Evolutionary conservation across 768 basidiomycete genomes (phyloP).

Genomic region (Gyrodon lividus): DNA sequence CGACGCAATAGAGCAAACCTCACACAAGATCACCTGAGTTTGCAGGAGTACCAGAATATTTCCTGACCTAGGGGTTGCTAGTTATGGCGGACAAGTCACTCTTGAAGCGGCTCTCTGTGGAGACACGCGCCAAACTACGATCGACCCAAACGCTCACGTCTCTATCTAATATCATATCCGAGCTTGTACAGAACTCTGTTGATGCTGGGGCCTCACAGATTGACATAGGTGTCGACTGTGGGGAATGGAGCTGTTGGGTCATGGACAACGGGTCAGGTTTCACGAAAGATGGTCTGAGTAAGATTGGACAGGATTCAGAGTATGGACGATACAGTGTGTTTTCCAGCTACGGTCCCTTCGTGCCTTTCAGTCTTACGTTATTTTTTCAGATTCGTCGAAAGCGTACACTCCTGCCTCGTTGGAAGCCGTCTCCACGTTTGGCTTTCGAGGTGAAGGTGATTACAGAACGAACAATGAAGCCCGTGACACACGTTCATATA

Average conservation of each 20-base stretch:
- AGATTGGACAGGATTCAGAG: slow-evolving; percentile 51
- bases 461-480: background rate
- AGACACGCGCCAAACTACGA: slow-evolving; percentile 71
- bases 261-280: slow-evolving; percentile 86
- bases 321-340: slow-evolving; percentile 67
- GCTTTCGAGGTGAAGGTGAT: slow-evolving; percentile 91
- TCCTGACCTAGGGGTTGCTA: background rate
- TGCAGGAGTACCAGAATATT: background rate
- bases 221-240: slow-evolving; percentile 70
- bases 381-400: slow-evolving; percentile 67
- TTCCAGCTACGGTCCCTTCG: background rate
- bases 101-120: slow-evolving; percentile 47
- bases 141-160: slow-evolving; percentile 85
- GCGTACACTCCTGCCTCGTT: slow-evolving; percentile 51
- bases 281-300: slow-evolving; percentile 51
- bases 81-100: slow-evolving; percentile 20
- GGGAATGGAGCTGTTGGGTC: slow-evolving; percentile 82
- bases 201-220: slow-evolving; percentile 75
- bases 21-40: background rate
- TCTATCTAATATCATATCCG: slow-evolving; percentile 73
- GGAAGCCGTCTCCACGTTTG: slow-evolving; percentile 64
- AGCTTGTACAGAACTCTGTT: slow-evolving; percentile 87
- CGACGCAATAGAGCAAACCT: background rate
- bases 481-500: slow-evolving; percentile 9
- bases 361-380: background rate